phyloP scores from a whole-genome alignment of 768 basidiomycete species.

The Rhizopogon salebrosus region DNA sequence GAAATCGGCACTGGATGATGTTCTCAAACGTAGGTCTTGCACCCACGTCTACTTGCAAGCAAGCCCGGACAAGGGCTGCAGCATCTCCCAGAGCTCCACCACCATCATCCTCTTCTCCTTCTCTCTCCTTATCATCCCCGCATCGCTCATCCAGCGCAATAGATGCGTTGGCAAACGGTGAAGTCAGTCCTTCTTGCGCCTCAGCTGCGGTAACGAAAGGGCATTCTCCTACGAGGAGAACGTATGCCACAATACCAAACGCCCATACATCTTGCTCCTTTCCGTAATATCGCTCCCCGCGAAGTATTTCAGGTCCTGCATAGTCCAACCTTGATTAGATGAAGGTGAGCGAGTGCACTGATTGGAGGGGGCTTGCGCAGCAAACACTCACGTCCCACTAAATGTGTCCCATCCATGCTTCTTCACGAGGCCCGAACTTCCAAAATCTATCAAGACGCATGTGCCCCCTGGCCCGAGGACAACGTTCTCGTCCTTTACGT shows the following conservation, averaged over 20 bases:
- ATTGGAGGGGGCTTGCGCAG: background rate
- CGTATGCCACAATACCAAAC: constrained; percentile 94
- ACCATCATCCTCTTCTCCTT: constrained; percentile 76
- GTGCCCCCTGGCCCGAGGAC: constrained; percentile 75
- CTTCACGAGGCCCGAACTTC: constrained; percentile 82
- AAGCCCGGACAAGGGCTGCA: constrained; percentile 75
- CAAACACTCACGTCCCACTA: constrained; percentile 76
- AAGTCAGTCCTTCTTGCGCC: constrained; percentile 77
- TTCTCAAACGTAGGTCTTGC: constrained; percentile 84
- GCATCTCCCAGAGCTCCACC: constrained; percentile 85
- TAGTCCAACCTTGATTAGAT: constrained; percentile 67
- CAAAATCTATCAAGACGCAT: constrained; percentile 95
- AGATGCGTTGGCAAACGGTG: constrained; percentile 70
- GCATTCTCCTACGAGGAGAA: constrained; percentile 88
- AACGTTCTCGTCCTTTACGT: constrained; percentile 97
- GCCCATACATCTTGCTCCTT: constrained; percentile 99
- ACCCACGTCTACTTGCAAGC: constrained; percentile 72
- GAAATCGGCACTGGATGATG: constrained; percentile 74
- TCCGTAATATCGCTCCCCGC: constrained; percentile 91
- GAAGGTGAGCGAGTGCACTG: constrained; percentile 10
- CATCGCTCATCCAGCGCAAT: constrained; percentile 80
- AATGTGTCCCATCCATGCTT: constrained; percentile 88
- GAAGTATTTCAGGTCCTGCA: constrained; percentile 93
- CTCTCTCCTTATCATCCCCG: constrained; percentile 62
- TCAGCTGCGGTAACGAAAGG: constrained; percentile 89